Evolutionary conservation across 805 yeast species (phyloP), one percentile per base, ranked within the genome.

Genomic region (Komagataella mondaviorum): DNA sequence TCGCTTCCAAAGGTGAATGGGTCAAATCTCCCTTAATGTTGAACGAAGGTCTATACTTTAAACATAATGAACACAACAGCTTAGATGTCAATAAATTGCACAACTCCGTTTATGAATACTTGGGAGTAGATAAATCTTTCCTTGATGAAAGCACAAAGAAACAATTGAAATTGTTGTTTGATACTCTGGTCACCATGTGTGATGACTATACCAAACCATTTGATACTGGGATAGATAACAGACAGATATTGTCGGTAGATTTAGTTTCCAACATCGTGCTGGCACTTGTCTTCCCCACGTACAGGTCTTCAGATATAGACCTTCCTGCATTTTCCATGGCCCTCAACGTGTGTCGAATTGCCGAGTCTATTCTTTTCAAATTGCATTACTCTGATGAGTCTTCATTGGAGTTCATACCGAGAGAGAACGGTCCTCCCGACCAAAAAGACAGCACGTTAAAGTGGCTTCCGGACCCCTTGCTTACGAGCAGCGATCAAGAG

Each of bases 121-220:
- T 48, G 16, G 45, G 16, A 14, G 43, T 48, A 6, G 44, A 23
- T 17, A n/a, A 30, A 5, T 44, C 49, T 17, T n/a, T 23, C 20
- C 2, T 23, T 7, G 7, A 10, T 17, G 46, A 44, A 17, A 44
- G 16, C 18, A 17, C 46, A 23, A 46, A 20, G 12, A 23, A 46
- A 20, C 17, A 48, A 3, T 47, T 51, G 2, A 44, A 49, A 8
- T 49, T 54, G 30, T 20, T 63, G 4, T 59, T 59, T 49, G 53
- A 55, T 5, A 55, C 65, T 0, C 50, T 76, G 2, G 62, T 74
- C 2, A 59, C 69, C 0, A 55, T 78, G 48, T 69, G 71, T 6
- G 90, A 85, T 60, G 88, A 89, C 2, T 69, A 74, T 57, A 81
- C 89, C 1, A 88, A 83, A 57, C 89, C 93, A 0, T 72, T 75